phyloP scores from a whole-genome alignment of 2,329 filamentous ascomycete genomes.

The Zalaria sp. region DNA sequence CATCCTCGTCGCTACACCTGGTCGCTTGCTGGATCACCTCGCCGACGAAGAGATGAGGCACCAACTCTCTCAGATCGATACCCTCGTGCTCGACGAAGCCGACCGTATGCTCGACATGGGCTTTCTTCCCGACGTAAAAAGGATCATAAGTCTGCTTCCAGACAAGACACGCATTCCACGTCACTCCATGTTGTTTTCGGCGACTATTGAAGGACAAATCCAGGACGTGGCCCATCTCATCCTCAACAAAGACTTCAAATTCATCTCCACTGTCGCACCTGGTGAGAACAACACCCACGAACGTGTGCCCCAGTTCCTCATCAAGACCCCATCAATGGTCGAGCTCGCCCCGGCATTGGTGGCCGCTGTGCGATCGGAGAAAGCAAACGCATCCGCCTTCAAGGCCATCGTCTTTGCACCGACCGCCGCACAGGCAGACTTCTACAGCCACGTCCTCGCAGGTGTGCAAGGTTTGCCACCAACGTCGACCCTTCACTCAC shows the following conservation, averaged over 20 bases:
- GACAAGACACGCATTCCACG: constrained; percentile 31
- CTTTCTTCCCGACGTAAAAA: constrained; percentile 37
- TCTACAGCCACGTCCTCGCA: constrained; percentile 20
- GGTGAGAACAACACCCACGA: constrained; percentile 32
- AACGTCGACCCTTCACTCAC: constrained; percentile 24
- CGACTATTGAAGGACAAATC: constrained; percentile 30
- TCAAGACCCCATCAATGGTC: constrained; percentile 16
- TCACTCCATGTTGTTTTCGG: constrained; percentile 37
- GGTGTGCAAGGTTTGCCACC: constrained; percentile 20
- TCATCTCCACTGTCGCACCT: constrained; percentile 29
- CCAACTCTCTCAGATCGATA: constrained; percentile 29
- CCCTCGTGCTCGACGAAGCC: constrained; percentile 52
- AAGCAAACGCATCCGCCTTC: constrained; percentile 26
- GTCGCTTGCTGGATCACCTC: constrained; percentile 75
- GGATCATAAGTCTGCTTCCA: constrained; percentile 37
- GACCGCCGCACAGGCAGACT: constrained; percentile 25
- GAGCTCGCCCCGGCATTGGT: constrained; percentile 3
- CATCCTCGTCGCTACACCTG: constrained; percentile 75
- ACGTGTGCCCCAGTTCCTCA: constrained; percentile 33
- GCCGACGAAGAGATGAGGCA: constrained; percentile 41
- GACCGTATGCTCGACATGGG: constrained; percentile 62
- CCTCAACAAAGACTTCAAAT: constrained; percentile 26
- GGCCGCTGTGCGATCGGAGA: constrained; percentile 1
- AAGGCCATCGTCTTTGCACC: constrained; percentile 34
- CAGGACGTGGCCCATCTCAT: constrained; percentile 30